phyloP scores from a whole-genome alignment of 345 rosid species.

The Hevea brasiliensis region DNA sequence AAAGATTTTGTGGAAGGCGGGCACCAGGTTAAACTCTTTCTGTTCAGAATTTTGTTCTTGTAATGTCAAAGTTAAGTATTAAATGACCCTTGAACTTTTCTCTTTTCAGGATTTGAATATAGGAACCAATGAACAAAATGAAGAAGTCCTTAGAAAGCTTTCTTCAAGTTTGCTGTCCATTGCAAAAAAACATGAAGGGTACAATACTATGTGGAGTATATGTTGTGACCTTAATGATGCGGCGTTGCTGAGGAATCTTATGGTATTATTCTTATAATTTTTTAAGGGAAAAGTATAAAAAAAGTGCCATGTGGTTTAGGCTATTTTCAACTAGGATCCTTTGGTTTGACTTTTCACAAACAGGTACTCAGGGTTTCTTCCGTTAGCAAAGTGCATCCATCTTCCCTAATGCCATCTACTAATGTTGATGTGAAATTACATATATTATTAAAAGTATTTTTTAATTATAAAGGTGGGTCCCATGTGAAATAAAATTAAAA shows the following conservation, averaged over 20 bases:
- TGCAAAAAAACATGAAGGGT: conserved; percentile 80
- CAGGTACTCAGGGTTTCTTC: too few relatives aligned
- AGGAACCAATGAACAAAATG: conserved; percentile 39
- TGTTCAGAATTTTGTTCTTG: conserved; percentile 7
- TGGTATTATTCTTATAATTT: conserved; percentile 48
- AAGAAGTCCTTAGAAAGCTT: conserved; percentile 56
- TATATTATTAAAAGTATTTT: too few relatives aligned
- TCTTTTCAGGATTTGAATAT: conserved; percentile 49
- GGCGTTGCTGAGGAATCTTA: conserved; percentile 64
- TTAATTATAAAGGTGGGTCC: too few relatives aligned
- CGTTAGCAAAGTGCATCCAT: too few relatives aligned
- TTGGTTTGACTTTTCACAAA: too few relatives aligned
- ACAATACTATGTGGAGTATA: conserved; percentile 76
- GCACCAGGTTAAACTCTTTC: conserved; percentile 49
- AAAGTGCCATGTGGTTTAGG: background rate
- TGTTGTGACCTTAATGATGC: conserved; percentile 86
- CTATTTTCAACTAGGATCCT: too few relatives aligned
- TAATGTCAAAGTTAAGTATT: conserved; percentile 8
- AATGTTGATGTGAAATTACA: too few relatives aligned
- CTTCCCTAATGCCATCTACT: too few relatives aligned
- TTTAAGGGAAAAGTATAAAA: background rate
- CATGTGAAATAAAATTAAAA: too few relatives aligned
- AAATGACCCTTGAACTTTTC: conserved; percentile 15
- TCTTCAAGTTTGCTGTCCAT: conserved; percentile 63
- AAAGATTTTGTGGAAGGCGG: conserved; percentile 49